phyloP scores from a whole-genome alignment of 768 basidiomycete species.

The Collybia nuda region DNA sequence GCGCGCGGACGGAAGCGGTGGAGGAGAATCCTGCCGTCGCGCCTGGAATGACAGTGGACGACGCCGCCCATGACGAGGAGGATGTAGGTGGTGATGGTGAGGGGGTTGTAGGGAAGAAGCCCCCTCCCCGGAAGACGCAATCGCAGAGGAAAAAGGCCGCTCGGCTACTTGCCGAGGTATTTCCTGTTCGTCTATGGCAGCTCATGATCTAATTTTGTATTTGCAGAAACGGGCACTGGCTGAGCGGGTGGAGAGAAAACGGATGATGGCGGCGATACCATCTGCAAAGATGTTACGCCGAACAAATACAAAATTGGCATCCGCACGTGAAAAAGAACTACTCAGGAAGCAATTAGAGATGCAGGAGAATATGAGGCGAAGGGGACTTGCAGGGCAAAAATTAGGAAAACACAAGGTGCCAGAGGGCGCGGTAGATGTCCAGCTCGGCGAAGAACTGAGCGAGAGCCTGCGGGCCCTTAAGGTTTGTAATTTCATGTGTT shows the following conservation, averaged over 20 bases:
- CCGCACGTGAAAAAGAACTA: constrained; percentile 41
- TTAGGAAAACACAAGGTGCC: constrained; percentile 81
- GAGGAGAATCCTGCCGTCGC: constrained; percentile 38
- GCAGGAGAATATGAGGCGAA: constrained; percentile 49
- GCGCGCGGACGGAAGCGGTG: constrained; percentile 36
- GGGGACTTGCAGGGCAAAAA: constrained; percentile 70
- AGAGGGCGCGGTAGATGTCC: constrained; percentile 72
- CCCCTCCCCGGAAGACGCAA: constrained; percentile 41
- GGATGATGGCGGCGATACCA: constrained; percentile 57
- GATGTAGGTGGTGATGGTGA: constrained; percentile 35
- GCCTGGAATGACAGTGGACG: constrained; percentile 67
- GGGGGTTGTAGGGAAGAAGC: constrained; percentile 34
- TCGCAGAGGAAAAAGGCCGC: constrained; percentile 68
- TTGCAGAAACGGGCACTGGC: constrained; percentile 63
- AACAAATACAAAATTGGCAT: constrained; percentile 31
- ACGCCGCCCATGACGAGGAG: constrained; percentile 19
- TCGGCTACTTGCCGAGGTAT: constrained; percentile 62
- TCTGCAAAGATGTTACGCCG: constrained; percentile 52
- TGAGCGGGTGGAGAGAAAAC: constrained; percentile 59
- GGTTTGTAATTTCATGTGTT: constrained; percentile 42
- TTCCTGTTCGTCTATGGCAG: too few relatives aligned
- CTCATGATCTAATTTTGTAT: background rate
- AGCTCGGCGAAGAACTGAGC: constrained; percentile 86
- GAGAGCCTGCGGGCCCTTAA: constrained; percentile 84
- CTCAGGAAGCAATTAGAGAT: constrained; percentile 40